Evolutionary conservation across 1,139 yeast species (phyloP).

Genomic region (Nakaseomyces bracarensis): DNA sequence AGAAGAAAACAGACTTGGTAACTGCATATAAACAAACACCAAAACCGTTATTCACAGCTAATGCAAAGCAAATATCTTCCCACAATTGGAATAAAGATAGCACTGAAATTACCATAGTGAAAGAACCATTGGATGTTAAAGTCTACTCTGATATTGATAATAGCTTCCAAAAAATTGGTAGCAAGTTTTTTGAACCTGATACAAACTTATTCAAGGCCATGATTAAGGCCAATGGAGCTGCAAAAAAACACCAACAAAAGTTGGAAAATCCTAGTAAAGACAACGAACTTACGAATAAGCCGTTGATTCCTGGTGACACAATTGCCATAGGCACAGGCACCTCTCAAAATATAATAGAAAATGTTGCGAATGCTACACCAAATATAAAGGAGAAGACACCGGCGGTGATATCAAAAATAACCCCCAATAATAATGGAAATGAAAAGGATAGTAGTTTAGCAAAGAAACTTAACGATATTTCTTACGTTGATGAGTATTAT

Average conservation of each 20-base stretch:
- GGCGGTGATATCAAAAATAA: no score
- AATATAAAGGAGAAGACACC: no score
- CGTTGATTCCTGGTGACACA: not conserved
- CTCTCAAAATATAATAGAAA: not conserved
- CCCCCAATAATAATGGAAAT: no score
- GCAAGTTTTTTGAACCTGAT: constrained; percentile 1
- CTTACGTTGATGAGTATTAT: constrained; percentile 60
- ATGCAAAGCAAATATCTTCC: not conserved
- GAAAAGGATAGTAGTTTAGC: not conserved
- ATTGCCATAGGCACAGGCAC: not conserved
- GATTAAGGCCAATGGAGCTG: not conserved
- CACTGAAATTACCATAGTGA: no score
- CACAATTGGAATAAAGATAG: no score
- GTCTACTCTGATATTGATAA: not conserved
- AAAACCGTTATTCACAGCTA: constrained; percentile 26
- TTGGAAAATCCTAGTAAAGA: not conserved
- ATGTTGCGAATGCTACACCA: not conserved
- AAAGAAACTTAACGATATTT: constrained; percentile 27
- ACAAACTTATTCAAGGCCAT: constrained; percentile 3
- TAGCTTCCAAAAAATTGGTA: constrained; percentile 5
- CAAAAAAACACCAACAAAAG: not conserved
- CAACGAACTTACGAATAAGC: not conserved
- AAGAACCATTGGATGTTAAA: not conserved
- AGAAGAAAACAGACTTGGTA: constrained; percentile 47
- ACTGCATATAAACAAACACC: constrained; percentile 46